Percentiles rank a stretch among this genome's conserved stretches.
phyloP scores from a whole-genome alignment of 1,284 basidiomycete genomes.

The Trichosporon coremiiforme region DNA sequence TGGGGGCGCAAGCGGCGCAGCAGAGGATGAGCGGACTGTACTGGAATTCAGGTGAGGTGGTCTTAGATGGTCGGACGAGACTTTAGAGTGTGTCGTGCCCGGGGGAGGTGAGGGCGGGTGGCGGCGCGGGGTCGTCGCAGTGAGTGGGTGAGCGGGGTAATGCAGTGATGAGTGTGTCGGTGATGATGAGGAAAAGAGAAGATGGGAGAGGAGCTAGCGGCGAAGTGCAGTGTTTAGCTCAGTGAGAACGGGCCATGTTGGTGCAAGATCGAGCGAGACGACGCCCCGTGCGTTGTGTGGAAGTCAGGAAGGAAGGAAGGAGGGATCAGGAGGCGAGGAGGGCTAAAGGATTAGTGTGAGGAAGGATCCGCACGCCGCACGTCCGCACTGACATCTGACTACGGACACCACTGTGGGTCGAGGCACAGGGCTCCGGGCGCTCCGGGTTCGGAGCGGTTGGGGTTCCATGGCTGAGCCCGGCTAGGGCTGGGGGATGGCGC shows the following conservation, averaged over 20 bases:
- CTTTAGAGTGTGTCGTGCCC: neutral
- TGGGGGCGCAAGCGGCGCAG: slow-evolving; percentile 7
- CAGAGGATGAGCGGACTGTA: neutral
- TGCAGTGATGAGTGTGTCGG: slow-evolving; percentile 1
- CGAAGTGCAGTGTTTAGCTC: slow-evolving; percentile 16
- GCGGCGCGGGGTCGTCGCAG: slow-evolving; percentile 2
- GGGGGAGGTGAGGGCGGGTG: neutral
- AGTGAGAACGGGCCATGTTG: slow-evolving; percentile 16
- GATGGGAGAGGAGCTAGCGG: neutral
- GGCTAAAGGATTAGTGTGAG: slow-evolving; percentile 12
- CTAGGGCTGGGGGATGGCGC: neutral
- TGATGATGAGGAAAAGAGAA: slow-evolving; percentile 1
- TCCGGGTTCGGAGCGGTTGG: neutral
- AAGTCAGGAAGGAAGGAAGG: slow-evolving; percentile 4
- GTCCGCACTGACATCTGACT: slow-evolving; percentile 18
- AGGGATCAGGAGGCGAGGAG: slow-evolving; percentile 6
- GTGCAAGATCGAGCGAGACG: slow-evolving; percentile 14
- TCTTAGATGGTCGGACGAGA: neutral
- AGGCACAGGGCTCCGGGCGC: neutral
- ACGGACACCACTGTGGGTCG: neutral
- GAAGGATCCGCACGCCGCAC: slow-evolving; percentile 17
- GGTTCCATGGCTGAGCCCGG: neutral
- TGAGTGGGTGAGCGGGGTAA: neutral
- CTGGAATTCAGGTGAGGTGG: slow-evolving; percentile 7
- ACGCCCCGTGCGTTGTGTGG: slow-evolving; percentile 18